Percentiles rank a stretch among this genome's conserved stretches.
phyloP scores from a whole-genome alignment of 495 filamentous ascomycete genomes.

The Xylaria curta region DNA sequence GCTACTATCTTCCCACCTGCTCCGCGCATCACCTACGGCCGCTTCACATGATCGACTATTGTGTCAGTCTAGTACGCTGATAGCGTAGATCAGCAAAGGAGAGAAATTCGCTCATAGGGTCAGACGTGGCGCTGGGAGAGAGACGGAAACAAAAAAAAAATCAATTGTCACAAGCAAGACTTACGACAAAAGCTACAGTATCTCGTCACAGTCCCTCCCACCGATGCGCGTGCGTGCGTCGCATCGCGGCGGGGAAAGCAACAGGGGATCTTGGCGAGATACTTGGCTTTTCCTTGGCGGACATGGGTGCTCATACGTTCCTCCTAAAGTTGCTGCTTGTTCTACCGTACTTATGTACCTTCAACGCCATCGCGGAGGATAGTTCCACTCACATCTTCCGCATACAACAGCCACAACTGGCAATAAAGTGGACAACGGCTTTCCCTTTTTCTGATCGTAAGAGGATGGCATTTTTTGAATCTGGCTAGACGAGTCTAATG shows the following conservation, averaged over 20 bases:
- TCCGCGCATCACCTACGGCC: neutral
- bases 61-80: neutral
- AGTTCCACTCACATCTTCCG: conserved; percentile 11
- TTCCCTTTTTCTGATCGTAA: conserved; percentile 4
- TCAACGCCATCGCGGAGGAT: too few species aligned
- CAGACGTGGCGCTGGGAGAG: neutral
- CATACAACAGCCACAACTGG: conserved; percentile 21
- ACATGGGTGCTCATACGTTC: neutral
- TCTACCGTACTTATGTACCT: neutral
- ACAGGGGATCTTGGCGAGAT: conserved; percentile 18
- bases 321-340: neutral
- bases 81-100: neutral
- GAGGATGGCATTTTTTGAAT: neutral
- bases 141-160: neutral
- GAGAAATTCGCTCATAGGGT: neutral
- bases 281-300: conserved; percentile 25
- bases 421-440: conserved; percentile 16
- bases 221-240: conserved; percentile 21
- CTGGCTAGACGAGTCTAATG: conserved; percentile 18
- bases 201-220: conserved; percentile 20
- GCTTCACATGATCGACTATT: conserved; percentile 4
- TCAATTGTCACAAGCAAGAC: conserved; percentile 5
- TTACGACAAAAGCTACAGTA: neutral
- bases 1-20: neutral
- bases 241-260: conserved; percentile 14